Evolutionary conservation across 2,329 filamentous ascomycete species (phyloP), one percentile per base, ranked within the genome.

Genomic region (Neurospora sp.): DNA sequence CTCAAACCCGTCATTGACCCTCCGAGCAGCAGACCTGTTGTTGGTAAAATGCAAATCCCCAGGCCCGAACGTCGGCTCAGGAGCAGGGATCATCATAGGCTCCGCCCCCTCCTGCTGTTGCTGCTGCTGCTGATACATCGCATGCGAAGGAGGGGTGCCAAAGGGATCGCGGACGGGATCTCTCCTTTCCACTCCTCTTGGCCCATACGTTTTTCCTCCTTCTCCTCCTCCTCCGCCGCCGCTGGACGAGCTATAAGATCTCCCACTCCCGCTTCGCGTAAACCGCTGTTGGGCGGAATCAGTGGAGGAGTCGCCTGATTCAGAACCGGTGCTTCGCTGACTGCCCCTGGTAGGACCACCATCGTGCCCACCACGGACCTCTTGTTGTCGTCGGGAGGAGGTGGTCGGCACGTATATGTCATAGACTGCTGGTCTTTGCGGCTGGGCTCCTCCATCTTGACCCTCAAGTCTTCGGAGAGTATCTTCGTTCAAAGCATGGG

Each of bases 1-100:
- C 70, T 82, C 79, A 52, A 82, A 82, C 0, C 77, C 78, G 5
- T 77, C 74, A 72, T 82, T 81, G 33, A 81, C 78, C 67, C 77
- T 78, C n/a, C 81, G 75, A 5, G 77, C 71, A 9, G 76, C 71
- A 15, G 71, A 70, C 15, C 77, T 78, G 71, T 81, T 82, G 28
- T 62, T 36, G 15, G 15, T 15, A 66, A 76, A 70, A 69, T 80
- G 78, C 68, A 80, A 73, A 58, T 79, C 78, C 11, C 78, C 78
- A 0, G 79, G 77, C 5, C 79, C 77, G 67, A 81, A 81, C 0
- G 78, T 78, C n/a, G 78, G 77, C 28, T 75, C 72, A 3, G 76
- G 75, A 28, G 28, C 28, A 33, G 28, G 23, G 28, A 62, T 36
- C 3, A 52, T 7, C 11, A 10, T 62, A 1, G 7, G 3, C 52